Percentiles rank a stretch among this genome's conserved stretches.
Conservation (phyloP, 768 basidiomycete species). For the Suillus tomentosus region DNA sequence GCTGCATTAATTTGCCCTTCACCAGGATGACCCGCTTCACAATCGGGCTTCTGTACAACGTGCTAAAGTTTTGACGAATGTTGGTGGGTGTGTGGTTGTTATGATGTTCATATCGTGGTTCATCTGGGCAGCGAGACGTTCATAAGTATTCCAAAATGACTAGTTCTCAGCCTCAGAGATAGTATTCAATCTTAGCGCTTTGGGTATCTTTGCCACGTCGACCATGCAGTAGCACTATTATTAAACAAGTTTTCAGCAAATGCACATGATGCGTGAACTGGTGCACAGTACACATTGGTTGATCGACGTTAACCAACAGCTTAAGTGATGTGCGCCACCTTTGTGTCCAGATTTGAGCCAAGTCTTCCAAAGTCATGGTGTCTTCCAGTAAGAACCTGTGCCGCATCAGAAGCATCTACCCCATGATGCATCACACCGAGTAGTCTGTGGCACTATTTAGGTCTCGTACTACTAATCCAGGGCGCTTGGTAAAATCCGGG, state of each 20-base stretch:
- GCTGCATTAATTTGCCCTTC: constrained; percentile 1
- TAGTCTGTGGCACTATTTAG: no score
- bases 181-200: neutral
- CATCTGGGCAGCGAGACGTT: neutral
- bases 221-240: neutral
- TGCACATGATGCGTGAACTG: neutral
- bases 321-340: neutral
- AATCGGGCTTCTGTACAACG: constrained; percentile 24
- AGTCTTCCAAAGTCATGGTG: neutral
- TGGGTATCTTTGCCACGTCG: neutral
- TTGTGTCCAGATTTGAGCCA: neutral
- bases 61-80: constrained; percentile 22
- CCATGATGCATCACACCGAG: no score
- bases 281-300: no score
- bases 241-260: neutral
- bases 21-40: constrained; percentile 31
- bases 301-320: neutral
- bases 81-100: constrained; percentile 19
- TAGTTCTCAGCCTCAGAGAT: no score
- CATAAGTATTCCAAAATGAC: neutral
- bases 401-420: no score
- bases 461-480: no score
- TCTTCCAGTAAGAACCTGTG: neutral
- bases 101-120: constrained; percentile 25
- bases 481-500: no score